phyloP scores from a whole-genome alignment of 371 early-diverging fungal species.

The Vairimorpha necatrix region DNA sequence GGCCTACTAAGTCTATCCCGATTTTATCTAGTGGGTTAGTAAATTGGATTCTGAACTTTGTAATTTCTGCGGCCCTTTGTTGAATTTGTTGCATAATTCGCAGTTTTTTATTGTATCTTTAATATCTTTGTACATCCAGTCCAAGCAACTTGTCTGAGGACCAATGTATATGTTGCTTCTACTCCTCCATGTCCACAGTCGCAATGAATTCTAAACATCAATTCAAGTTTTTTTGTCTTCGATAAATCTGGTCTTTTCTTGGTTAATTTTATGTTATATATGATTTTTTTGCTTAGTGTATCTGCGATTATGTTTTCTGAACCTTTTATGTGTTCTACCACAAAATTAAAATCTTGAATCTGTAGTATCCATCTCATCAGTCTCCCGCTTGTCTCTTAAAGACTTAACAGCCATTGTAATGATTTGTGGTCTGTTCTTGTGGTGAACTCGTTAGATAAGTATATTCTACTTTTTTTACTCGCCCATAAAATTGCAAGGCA shows the following conservation, averaged over 20 bases:
- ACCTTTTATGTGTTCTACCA: slow-evolving; percentile 8
- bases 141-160: background rate
- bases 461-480: slow-evolving; percentile 10
- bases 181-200: background rate
- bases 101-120: background rate
- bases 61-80: background rate
- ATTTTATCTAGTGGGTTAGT: slow-evolving; percentile 48
- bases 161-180: background rate
- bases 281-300: slow-evolving; percentile 10
- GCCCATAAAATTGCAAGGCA: slow-evolving; percentile 12
- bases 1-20: too few species aligned
- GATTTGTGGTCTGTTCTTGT: slow-evolving; percentile 25
- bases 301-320: slow-evolving; percentile 22
- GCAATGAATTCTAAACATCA: background rate
- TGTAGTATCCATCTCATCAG: slow-evolving; percentile 7
- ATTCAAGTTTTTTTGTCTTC: background rate
- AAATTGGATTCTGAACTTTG: background rate
- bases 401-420: background rate
- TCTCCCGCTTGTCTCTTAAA: background rate
- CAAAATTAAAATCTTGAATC: slow-evolving; percentile 20
- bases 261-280: background rate
- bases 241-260: background rate
- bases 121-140: background rate
- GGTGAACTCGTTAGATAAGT: slow-evolving; percentile 8
- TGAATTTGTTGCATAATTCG: background rate